Percentiles rank a stretch among this genome's conserved stretches.
Conservation (phyloP, 1,139 yeast genomes). For the Eremothecium gossypii region DNA sequence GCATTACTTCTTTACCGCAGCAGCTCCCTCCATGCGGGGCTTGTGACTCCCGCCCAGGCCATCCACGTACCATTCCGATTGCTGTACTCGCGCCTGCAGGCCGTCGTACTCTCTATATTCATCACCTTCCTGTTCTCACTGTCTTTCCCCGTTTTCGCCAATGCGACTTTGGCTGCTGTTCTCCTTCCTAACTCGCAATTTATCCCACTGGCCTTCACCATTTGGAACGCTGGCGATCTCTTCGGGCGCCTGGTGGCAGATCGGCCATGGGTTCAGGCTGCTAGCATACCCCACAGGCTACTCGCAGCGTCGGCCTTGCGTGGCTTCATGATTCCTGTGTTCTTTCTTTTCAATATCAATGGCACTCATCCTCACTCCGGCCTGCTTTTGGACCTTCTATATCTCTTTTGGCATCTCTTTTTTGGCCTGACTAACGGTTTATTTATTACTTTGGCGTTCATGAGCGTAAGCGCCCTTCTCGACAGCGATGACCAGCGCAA, state of each 20-base stretch:
- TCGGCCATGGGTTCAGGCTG: slow-evolving; percentile 14
- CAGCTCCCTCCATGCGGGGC: slow-evolving; percentile 14
- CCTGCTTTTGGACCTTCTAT: slow-evolving; percentile 54
- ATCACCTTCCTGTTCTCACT: slow-evolving; percentile 68
- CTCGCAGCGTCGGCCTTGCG: slow-evolving; percentile 48
- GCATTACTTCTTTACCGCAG: slow-evolving; percentile 35
- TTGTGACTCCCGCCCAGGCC: slow-evolving; percentile 3
- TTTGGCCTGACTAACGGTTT: slow-evolving; percentile 91
- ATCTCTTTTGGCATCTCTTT: slow-evolving; percentile 56
- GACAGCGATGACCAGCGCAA: slow-evolving; percentile 60
- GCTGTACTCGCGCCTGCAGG: slow-evolving; percentile 50
- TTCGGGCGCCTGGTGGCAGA: slow-evolving; percentile 68
- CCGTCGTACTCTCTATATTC: slow-evolving; percentile 62
- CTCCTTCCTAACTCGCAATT: slow-evolving; percentile 36
- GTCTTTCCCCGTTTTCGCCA: slow-evolving; percentile 85
- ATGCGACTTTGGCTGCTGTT: slow-evolving; percentile 43
- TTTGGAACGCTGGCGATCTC: slow-evolving; percentile 89
- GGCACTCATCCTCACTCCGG: slow-evolving; percentile 23
- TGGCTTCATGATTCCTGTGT: slow-evolving; percentile 49
- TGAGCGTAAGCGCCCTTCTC: slow-evolving; percentile 59
- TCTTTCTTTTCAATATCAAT: slow-evolving; percentile 51
- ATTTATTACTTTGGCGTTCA: slow-evolving; percentile 68
- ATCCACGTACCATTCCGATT: slow-evolving; percentile 28
- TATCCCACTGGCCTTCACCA: slow-evolving; percentile 67
- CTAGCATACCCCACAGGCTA: slow-evolving; percentile 28